A percentile compares a stretch with the other conserved stretches of the same genome.
phyloP scores from a whole-genome alignment of 441 rosid genomes.

The Croton setiger region DNA sequence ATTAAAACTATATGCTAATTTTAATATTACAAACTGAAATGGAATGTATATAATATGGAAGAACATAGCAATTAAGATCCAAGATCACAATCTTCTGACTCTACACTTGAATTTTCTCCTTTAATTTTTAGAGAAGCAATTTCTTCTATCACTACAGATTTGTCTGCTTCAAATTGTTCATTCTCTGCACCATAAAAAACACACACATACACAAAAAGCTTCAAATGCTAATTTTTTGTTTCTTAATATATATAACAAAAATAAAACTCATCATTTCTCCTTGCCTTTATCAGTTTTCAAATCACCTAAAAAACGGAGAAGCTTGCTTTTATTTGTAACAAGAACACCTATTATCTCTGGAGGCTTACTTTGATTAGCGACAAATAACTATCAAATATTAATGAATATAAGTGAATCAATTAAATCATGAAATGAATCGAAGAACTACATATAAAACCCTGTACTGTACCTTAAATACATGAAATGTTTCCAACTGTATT shows the following conservation, averaged over 20 bases:
- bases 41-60: too few species aligned
- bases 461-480: slow-evolving; percentile 58
- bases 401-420: too few species aligned
- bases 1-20: too few species aligned
- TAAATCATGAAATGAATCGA: too few species aligned
- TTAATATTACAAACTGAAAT: too few species aligned
- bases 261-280: too few species aligned
- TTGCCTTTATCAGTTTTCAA: slow-evolving; percentile 50
- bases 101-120: slow-evolving; percentile 26
- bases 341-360: slow-evolving; percentile 45
- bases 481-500: slow-evolving; percentile 57
- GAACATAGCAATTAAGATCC: slow-evolving; percentile 15
- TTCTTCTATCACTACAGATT: slow-evolving; percentile 45
- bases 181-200: slow-evolving; percentile 47
- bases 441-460: background rate
- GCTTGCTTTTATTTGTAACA: slow-evolving; percentile 46
- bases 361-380: slow-evolving; percentile 63
- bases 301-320: slow-evolving; percentile 47
- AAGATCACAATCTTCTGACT: slow-evolving; percentile 21
- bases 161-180: slow-evolving; percentile 56
- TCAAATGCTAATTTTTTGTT: too few species aligned
- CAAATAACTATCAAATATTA: slow-evolving; percentile 48
- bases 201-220: too few species aligned
- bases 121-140: slow-evolving; percentile 39
- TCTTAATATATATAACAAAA: too few species aligned